A percentile compares a stretch with the other conserved stretches of the same genome.
Evolutionary conservation across 169 alveolate genomes (phyloP).

Genomic region (Plasmodium inui): DNA sequence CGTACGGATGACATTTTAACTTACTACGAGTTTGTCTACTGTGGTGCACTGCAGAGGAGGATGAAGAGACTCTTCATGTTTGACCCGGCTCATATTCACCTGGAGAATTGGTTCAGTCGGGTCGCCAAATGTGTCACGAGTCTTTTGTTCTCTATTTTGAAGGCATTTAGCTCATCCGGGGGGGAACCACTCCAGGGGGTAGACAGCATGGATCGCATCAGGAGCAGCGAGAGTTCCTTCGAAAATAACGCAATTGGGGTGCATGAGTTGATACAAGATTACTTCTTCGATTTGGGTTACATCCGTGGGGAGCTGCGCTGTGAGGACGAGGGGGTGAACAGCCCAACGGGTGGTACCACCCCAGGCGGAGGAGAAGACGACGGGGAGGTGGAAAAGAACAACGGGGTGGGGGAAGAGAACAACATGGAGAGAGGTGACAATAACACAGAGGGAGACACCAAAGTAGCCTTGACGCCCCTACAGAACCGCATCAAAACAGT

Average conservation of each 20-base stretch:
- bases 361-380: neutral
- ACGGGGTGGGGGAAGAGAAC: no score
- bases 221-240: conserved; percentile 18
- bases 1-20: conserved; percentile 14
- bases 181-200: neutral
- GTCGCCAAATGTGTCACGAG: conserved; percentile 5
- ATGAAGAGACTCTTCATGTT: conserved; percentile 1
- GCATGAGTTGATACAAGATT: conserved; percentile 32
- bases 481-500: conserved; percentile 20
- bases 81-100: conserved; percentile 43
- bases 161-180: neutral
- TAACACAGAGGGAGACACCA: no score
- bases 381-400: neutral
- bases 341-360: neutral
- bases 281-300: conserved; percentile 26
- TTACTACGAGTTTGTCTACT: conserved; percentile 3
- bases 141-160: conserved; percentile 54
- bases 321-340: neutral
- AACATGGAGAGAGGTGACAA: no score
- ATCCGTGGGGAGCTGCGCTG: conserved; percentile 17
- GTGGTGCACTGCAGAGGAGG: conserved; percentile 14
- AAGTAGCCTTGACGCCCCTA: neutral
- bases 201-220: neutral
- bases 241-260: neutral
- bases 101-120: conserved; percentile 49